A percentile compares a stretch with the other conserved stretches of the same genome.
phyloP scores from a whole-genome alignment of 208 protist genomes.

The Leishmania gerbilli region DNA sequence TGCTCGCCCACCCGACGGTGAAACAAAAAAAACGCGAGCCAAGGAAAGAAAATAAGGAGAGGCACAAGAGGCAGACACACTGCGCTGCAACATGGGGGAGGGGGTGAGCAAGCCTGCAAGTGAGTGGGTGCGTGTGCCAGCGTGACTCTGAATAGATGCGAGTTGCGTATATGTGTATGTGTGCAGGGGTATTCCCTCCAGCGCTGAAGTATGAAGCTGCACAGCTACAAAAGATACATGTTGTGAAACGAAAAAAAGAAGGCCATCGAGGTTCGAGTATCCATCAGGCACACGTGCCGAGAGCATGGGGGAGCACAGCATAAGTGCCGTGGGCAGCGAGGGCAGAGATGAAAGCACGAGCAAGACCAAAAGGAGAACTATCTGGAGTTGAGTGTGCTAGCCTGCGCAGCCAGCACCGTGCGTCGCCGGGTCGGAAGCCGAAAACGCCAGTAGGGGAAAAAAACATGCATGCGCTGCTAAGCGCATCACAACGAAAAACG shows the following conservation, averaged over 20 bases:
- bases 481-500: neutral
- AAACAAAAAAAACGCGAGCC: neutral
- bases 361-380: neutral
- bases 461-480: neutral
- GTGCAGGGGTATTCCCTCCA: neutral
- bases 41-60: neutral
- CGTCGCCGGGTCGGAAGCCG: neutral
- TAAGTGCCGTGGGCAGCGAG: neutral
- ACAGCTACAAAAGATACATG: slow-evolving; percentile 1
- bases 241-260: neutral
- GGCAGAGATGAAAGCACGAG: neutral
- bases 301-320: neutral
- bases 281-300: neutral
- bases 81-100: neutral
- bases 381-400: neutral
- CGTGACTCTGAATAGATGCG: neutral
- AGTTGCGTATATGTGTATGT: neutral
- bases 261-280: neutral
- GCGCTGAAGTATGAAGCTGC: neutral
- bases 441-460: neutral
- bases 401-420: neutral
- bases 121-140: neutral
- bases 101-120: neutral
- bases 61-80: neutral
- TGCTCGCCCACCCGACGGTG: neutral